These are phyloP conservation scores for Nitzschia palea DNA, from an alignment of 108 stramenopile species.

Conservation along the genomic window DNA sequence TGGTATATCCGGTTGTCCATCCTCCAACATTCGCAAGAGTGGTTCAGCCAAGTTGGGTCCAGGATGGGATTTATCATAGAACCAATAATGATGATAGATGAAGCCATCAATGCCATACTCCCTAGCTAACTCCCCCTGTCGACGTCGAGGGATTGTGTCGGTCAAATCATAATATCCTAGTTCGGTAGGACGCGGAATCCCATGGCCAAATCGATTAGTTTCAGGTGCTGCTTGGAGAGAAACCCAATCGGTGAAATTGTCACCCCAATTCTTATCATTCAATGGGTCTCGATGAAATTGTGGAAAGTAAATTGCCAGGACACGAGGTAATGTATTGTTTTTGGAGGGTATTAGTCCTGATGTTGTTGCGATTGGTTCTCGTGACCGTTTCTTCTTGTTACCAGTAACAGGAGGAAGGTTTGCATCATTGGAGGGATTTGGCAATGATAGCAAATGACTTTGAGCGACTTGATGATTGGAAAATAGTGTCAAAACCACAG, in stretches of 20 bases:
- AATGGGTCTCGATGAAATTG: conserved; percentile 68
- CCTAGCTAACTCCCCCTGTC: conserved; percentile 51
- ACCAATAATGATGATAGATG: conserved; percentile 74
- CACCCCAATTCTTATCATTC: conserved; percentile 65
- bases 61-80: conserved; percentile 50
- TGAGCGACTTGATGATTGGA: neutral
- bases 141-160: conserved; percentile 26
- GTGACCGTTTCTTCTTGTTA: neutral
- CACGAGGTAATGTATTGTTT: conserved; percentile 22
- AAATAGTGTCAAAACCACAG: neutral
- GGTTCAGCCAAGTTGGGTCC: conserved; percentile 52
- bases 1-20: conserved; percentile 62
- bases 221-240: conserved; percentile 39
- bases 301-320: conserved; percentile 61
- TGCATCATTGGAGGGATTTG: neutral
- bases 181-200: conserved; percentile 53
- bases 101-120: conserved; percentile 67
- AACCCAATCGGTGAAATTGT: conserved; percentile 66
- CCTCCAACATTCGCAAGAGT: conserved; percentile 53
- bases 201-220: conserved; percentile 37
- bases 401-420: neutral
- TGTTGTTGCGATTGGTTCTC: neutral
- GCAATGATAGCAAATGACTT: neutral
- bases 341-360: neutral
- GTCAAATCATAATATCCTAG: conserved; percentile 60